Base-by-base conservation (phyloP, 192 early-diverging fungal genomes). In the Linnemannia elongata region DNA sequence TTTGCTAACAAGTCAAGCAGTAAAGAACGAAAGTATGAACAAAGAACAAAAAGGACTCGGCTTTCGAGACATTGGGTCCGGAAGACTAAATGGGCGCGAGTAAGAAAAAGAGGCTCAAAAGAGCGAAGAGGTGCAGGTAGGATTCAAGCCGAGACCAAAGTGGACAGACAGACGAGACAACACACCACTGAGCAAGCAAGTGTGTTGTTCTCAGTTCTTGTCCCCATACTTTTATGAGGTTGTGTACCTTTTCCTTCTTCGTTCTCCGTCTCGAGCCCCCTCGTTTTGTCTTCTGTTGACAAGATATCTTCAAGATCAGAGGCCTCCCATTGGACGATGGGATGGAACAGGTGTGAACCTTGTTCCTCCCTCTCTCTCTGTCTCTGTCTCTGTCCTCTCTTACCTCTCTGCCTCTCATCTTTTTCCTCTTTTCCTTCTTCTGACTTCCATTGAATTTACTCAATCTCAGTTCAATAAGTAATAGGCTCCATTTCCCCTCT, bases 51-150 rank as follows among this genome's bases (percentile, higher is more conserved):
- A 45, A 4, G 17, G 49, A 52, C 49, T 52, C 49, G 49, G 49
- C 49, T 18, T 52, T 52, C 49, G 49, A 52, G 60, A 66, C 30
- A 66, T 63, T 66, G 30, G 9, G 10, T 33, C 60, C 30, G 60
- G 60, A 66, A 66, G n/a, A 66, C 60, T 66, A 66, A 66, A 33
- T 66, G 60, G 60, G 60, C 60, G 27, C 60, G 60, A 66, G 27
- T 66, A 45, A 45, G 60, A 63, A 57, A 8, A 24, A 60, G 30
- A 70, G 69, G 44, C 12, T 13, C 44, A 45, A 45, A 45, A 38
- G 35, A 38, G 69, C 35, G 18, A 52, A 52, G 49, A 52, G 44
- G 44, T 45, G 44, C 44, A 27, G 27, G 60, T 33, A 33, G 60
- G 15, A 33, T 66, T 33, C 30, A 66, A 66, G 30, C 27, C 60